Conservation (phyloP, 768 basidiomycete species). For the Mycena latifolia region DNA sequence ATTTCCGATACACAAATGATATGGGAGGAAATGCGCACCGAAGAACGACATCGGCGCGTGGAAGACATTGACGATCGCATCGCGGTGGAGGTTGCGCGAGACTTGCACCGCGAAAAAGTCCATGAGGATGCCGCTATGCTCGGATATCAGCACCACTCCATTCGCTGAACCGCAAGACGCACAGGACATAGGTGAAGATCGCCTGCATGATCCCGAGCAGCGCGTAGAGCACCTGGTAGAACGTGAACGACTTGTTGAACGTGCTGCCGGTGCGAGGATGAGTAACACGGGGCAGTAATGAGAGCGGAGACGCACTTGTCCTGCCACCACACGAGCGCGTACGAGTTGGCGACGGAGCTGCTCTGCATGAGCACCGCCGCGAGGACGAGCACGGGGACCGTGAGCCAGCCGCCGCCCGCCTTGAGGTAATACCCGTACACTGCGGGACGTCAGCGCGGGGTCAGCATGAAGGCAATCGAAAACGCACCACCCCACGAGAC, state of each 20-base stretch:
- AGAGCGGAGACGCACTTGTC: constrained; percentile 51
- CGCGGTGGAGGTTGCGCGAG: constrained; percentile 71
- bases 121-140: constrained; percentile 62
- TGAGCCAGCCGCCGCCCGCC: constrained; percentile 65
- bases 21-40: constrained; percentile 57
- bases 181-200: constrained; percentile 69
- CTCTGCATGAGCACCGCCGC: constrained; percentile 70
- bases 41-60: constrained; percentile 84
- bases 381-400: constrained; percentile 61
- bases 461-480: background rate
- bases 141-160: too few relatives aligned
- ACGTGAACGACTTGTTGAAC: constrained; percentile 62
- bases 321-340: constrained; percentile 82
- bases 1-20: constrained; percentile 38
- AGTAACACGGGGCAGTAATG: too few relatives aligned
- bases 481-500: constrained; percentile 62
- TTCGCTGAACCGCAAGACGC: constrained; percentile 34
- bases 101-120: constrained; percentile 70
- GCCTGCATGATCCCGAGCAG: constrained; percentile 68
- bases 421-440: constrained; percentile 71
- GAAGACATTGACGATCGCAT: constrained; percentile 67
- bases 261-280: constrained; percentile 44
- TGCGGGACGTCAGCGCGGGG: constrained; percentile 38
- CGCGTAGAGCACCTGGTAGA: constrained; percentile 77
- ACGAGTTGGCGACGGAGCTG: constrained; percentile 70